Evolutionary conservation across 768 basidiomycete species (phyloP).

Genomic region (Hortiboletus flavorubellus): DNA sequence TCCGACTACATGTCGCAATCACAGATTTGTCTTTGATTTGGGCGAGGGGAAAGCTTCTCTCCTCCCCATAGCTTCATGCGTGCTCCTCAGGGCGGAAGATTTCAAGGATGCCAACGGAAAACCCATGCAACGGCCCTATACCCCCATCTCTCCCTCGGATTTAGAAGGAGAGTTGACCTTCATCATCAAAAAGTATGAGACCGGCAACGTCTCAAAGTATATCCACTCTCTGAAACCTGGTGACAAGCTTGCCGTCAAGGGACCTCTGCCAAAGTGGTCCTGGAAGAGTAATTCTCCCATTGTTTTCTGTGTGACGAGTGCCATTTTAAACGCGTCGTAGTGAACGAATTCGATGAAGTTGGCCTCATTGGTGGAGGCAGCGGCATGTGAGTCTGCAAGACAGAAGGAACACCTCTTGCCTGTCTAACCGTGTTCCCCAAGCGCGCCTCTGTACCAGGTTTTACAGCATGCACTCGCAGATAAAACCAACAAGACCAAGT

Average conservation of each 20-base stretch:
- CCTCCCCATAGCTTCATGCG: conserved; percentile 73
- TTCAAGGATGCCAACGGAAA: conserved; percentile 78
- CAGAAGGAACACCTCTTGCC: not conserved
- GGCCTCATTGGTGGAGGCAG: conserved; percentile 91
- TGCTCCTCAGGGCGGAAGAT: conserved; percentile 74
- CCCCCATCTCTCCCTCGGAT: conserved; percentile 81
- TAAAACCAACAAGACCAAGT: conserved; percentile 86
- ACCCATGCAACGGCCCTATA: conserved; percentile 88
- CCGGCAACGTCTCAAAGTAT: conserved; percentile 80
- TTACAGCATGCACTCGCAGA: conserved; percentile 70
- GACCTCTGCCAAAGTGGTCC: conserved; percentile 83
- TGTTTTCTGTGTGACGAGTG: not conserved
- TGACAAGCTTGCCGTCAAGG: conserved; percentile 82
- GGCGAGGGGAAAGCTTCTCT: conserved; percentile 76
- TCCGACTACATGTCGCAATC: not conserved
- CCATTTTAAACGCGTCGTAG: conserved; percentile 36
- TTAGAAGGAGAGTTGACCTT: conserved; percentile 72
- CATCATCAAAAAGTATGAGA: conserved; percentile 82
- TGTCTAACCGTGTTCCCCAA: conserved; percentile 27
- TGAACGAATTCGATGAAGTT: conserved; percentile 80
- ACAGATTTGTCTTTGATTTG: conserved; percentile 76
- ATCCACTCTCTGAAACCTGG: conserved; percentile 81
- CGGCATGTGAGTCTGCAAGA: conserved; percentile 64
- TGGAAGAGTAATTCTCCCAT: conserved; percentile 60
- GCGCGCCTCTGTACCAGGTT: conserved; percentile 83